These are phyloP conservation scores for Tetracentron sinense DNA, from an alignment of 164 flowering plant species.

Conservation along the genomic window DNA sequence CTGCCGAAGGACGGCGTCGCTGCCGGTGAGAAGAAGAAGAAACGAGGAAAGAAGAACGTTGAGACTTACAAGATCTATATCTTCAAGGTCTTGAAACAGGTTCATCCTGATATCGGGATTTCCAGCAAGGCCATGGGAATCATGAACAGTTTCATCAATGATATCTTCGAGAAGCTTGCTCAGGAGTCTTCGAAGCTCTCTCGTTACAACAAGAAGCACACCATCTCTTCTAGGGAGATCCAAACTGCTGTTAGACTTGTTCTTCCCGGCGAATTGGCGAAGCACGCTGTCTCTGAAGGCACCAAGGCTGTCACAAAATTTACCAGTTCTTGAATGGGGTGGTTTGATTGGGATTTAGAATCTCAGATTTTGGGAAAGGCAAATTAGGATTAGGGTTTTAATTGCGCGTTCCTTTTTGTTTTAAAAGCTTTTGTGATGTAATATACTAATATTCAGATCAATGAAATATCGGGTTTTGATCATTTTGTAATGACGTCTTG, in stretches of 20 bases:
- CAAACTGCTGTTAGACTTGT: slow-evolving; percentile 51
- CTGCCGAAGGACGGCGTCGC: slow-evolving; percentile 27
- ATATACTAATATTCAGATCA: not conserved
- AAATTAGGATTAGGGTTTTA: not conserved
- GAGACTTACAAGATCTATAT: slow-evolving; percentile 33
- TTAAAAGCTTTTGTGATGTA: too few species aligned
- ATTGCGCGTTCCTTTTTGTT: too few species aligned
- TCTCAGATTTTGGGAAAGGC: too few species aligned
- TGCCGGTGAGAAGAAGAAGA: slow-evolving; percentile 25
- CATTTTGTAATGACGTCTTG: too few species aligned
- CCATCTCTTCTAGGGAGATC: slow-evolving; percentile 43
- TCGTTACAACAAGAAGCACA: slow-evolving; percentile 46
- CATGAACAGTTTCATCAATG: slow-evolving; percentile 40
- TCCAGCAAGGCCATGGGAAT: slow-evolving; percentile 47
- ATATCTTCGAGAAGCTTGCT: slow-evolving; percentile 42
- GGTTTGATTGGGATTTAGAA: not conserved
- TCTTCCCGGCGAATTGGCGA: slow-evolving; percentile 48
- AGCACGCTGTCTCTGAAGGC: slow-evolving; percentile 55
- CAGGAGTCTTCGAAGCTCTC: slow-evolving; percentile 43
- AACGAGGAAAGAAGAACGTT: slow-evolving; percentile 24
- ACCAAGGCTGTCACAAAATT: slow-evolving; percentile 54
- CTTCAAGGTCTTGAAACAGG: slow-evolving; percentile 42
- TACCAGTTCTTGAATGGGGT: not conserved
- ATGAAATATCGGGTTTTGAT: too few species aligned
- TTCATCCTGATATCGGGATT: slow-evolving; percentile 33